Evolutionary conservation across 2,329 filamentous ascomycete genomes (phyloP).

Genomic region (Huntiella moniliformis): DNA sequence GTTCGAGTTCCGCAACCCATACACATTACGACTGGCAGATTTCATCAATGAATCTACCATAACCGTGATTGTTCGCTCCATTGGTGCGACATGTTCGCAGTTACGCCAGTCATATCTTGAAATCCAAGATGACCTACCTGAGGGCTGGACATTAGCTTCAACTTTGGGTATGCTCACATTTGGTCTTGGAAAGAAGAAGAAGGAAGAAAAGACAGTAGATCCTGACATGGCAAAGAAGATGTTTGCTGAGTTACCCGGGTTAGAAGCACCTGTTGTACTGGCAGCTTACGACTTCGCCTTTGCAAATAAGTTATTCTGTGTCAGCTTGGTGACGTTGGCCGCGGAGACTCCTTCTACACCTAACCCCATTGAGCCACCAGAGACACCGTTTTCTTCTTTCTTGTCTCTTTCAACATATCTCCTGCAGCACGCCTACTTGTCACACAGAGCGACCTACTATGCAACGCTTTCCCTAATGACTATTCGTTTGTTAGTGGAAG

Average conservation of each 20-base stretch:
- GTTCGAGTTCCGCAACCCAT: constrained; percentile 95
- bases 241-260: constrained; percentile 56
- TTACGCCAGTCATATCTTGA: constrained; percentile 62
- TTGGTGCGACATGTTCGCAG: constrained; percentile 51
- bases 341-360: constrained; percentile 21
- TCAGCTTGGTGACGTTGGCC: constrained; percentile 52
- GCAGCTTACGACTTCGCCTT: constrained; percentile 85
- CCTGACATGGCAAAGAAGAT: constrained; percentile 65
- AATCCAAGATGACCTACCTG: constrained; percentile 75
- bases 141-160: constrained; percentile 68
- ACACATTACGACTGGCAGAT: constrained; percentile 76
- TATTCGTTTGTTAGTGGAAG: constrained; percentile 71
- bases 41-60: constrained; percentile 88
- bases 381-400: constrained; percentile 63
- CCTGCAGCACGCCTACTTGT: constrained; percentile 80
- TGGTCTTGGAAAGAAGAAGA: constrained; percentile 43
- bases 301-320: constrained; percentile 88
- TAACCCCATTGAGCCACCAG: constrained; percentile 16
- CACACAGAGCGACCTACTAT: constrained; percentile 59
- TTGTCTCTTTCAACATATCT: constrained; percentile 84
- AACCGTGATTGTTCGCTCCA: constrained; percentile 56
- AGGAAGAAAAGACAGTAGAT: constrained; percentile 38
- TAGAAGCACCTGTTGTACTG: constrained; percentile 50
- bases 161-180: constrained; percentile 52
- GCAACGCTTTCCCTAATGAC: constrained; percentile 71